Evolutionary conservation across 306 rosid species (phyloP).

Genomic region (Trichosanthes truncata): DNA sequence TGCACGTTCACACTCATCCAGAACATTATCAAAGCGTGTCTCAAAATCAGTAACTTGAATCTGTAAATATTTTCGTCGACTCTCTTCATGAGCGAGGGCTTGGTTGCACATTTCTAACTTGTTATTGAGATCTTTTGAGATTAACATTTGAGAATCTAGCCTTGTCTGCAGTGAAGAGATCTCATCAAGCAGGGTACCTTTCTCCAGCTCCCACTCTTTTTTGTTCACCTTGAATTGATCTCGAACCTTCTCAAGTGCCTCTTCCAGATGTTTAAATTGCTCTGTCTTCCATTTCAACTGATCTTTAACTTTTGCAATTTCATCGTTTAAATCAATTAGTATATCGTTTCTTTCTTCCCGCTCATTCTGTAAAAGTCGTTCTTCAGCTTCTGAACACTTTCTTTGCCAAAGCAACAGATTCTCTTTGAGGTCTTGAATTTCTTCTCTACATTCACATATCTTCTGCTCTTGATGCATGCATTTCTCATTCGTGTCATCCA

Average conservation of each 20-base stretch:
- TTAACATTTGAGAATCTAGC: conserved; percentile 50
- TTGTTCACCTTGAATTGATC: conserved; percentile 34
- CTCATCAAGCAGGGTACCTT: conserved; percentile 47
- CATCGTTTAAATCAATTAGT: conserved; percentile 37
- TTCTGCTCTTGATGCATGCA: conserved; percentile 38
- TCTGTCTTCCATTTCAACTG: conserved; percentile 78
- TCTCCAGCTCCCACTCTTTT: conserved; percentile 61
- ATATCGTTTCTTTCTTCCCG: conserved; percentile 38
- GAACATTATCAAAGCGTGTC: conserved; percentile 20
- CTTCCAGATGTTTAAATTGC: conserved; percentile 65
- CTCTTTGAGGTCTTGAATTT: conserved; percentile 44
- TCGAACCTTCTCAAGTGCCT: conserved; percentile 44
- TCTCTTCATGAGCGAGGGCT: conserved; percentile 67
- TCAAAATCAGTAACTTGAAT: conserved; percentile 51
- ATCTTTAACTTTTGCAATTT: conserved; percentile 44
- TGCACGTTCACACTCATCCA: conserved; percentile 30
- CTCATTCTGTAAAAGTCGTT: conserved; percentile 30
- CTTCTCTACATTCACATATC: conserved; percentile 28
- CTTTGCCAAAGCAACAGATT: conserved; percentile 34
- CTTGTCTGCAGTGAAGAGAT: conserved; percentile 46
- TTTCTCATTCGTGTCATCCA: conserved; percentile 54
- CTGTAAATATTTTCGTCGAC: conserved; percentile 50
- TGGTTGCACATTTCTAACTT: conserved; percentile 45
- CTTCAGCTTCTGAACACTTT: conserved; percentile 34
- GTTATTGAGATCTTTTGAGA: conserved; percentile 45